phyloP scores from a whole-genome alignment of 2,329 filamentous ascomycete genomes.

The Podosphaera xanthii region DNA sequence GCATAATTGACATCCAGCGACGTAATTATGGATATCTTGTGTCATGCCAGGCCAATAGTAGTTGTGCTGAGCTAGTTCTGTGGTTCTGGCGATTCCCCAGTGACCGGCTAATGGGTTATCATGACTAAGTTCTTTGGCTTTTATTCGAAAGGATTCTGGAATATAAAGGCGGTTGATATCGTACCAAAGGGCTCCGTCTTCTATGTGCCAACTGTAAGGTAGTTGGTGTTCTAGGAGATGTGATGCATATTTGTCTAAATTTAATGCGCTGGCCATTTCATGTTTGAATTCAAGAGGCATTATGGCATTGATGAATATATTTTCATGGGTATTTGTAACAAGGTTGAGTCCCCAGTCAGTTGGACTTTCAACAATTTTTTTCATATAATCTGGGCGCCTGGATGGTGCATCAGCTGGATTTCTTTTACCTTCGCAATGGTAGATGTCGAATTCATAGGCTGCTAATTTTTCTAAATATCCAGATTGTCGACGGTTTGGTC shows the following conservation, averaged over 20 bases:
- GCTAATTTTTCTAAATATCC: not conserved
- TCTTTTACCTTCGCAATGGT: not conserved
- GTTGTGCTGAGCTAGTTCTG: not conserved
- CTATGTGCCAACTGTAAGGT: not conserved
- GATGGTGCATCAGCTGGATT: not conserved
- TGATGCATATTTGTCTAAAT: not conserved
- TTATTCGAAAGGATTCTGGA: slow-evolving; percentile 1
- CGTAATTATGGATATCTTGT: not conserved
- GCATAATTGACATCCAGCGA: not conserved
- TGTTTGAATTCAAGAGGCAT: not conserved
- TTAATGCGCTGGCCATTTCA: not conserved
- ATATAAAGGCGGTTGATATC: not conserved
- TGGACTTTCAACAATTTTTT: not conserved
- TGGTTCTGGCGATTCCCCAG: not conserved
- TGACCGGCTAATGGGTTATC: not conserved
- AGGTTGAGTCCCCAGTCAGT: not conserved
- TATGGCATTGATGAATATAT: not conserved
- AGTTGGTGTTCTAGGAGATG: not conserved
- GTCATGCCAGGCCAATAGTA: not conserved
- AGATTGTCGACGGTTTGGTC: not conserved
- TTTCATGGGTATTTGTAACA: not conserved
- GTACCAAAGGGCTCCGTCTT: not conserved
- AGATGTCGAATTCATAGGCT: not conserved
- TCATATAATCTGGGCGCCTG: not conserved
- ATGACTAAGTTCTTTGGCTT: slow-evolving; percentile 1